A percentile compares a stretch with the other conserved stretches of the same genome.
Conservation (phyloP, 106 monocot species). For the Amphibolis antarctica region DNA sequence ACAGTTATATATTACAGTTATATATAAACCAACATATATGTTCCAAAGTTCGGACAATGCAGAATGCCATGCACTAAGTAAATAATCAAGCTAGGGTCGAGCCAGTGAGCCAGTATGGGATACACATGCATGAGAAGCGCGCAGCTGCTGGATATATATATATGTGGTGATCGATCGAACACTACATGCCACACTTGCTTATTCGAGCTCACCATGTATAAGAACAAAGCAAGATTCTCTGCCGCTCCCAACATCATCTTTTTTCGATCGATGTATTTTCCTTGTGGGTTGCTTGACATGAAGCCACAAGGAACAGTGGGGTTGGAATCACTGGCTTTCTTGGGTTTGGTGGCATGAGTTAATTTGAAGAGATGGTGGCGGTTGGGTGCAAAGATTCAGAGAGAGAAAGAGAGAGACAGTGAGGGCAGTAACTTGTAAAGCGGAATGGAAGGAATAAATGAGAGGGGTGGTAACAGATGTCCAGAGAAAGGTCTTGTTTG, state of each 20-base stretch:
- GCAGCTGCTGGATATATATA: too few species aligned
- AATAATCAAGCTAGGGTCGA: too few species aligned
- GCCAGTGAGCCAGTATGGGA: too few species aligned
- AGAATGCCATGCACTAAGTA: too few species aligned
- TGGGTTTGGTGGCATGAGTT: slow-evolving; percentile 15
- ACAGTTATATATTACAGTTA: too few species aligned
- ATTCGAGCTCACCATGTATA: neutral
- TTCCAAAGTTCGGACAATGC: too few species aligned
- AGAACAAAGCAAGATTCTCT: slow-evolving; percentile 3
- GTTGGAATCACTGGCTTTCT: neutral
- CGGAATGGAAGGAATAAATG: neutral
- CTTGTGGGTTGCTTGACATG: neutral
- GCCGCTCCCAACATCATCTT: neutral
- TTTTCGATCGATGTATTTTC: neutral
- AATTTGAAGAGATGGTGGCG: slow-evolving; percentile 10
- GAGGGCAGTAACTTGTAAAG: neutral
- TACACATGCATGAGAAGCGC: too few species aligned
- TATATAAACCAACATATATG: too few species aligned
- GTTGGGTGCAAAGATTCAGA: slow-evolving; percentile 1
- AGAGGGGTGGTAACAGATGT: neutral
- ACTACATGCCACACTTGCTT: too few species aligned
- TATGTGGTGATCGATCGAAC: too few species aligned
- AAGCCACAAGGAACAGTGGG: neutral
- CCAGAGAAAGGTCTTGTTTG: neutral
- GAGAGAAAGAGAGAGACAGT: neutral